A percentile compares a stretch with the other conserved stretches of the same genome.
These are phyloP conservation scores for Fusarium sublunatum DNA, from an alignment of 2,329 filamentous ascomycete genomes.

Conservation along the genomic window DNA sequence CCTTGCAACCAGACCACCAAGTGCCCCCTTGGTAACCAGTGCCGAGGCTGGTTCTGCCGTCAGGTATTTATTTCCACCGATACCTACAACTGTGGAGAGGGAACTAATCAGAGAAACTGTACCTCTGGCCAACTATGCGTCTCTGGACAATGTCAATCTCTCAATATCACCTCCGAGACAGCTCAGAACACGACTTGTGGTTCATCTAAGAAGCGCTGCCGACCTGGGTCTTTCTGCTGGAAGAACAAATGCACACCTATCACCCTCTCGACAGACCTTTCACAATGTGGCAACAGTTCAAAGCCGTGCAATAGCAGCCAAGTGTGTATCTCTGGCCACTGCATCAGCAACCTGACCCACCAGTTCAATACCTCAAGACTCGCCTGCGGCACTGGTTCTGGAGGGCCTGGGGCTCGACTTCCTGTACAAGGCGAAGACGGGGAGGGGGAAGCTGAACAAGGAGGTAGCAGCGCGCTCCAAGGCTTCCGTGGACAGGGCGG, in stretches of 20 bases:
- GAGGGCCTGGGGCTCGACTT: slow-evolving; percentile 26
- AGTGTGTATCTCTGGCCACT: slow-evolving; percentile 28
- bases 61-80: slow-evolving; percentile 31
- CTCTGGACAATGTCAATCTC: slow-evolving; percentile 14
- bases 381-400: slow-evolving; percentile 19
- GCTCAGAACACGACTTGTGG: slow-evolving; percentile 12
- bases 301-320: slow-evolving; percentile 13
- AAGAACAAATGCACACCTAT: slow-evolving; percentile 14
- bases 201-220: slow-evolving; percentile 1
- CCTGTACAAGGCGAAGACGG: background rate
- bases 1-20: slow-evolving; percentile 19
- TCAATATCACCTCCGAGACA: slow-evolving; percentile 17
- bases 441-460: background rate
- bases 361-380: background rate
- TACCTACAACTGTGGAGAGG: slow-evolving; percentile 18
- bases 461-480: background rate
- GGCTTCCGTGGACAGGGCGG: background rate
- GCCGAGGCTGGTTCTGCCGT: slow-evolving; percentile 17
- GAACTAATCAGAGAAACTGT: slow-evolving; percentile 13
- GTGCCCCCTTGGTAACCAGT: slow-evolving; percentile 19
- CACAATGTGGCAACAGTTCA: slow-evolving; percentile 13
- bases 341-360: slow-evolving; percentile 18
- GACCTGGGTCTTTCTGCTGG: slow-evolving; percentile 24
- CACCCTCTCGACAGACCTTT: slow-evolving; percentile 23
- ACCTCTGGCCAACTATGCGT: slow-evolving; percentile 27